These are phyloP conservation scores for Cinnamomum micranthum DNA, from an alignment of 164 flowering plant species.

Conservation along the genomic window DNA sequence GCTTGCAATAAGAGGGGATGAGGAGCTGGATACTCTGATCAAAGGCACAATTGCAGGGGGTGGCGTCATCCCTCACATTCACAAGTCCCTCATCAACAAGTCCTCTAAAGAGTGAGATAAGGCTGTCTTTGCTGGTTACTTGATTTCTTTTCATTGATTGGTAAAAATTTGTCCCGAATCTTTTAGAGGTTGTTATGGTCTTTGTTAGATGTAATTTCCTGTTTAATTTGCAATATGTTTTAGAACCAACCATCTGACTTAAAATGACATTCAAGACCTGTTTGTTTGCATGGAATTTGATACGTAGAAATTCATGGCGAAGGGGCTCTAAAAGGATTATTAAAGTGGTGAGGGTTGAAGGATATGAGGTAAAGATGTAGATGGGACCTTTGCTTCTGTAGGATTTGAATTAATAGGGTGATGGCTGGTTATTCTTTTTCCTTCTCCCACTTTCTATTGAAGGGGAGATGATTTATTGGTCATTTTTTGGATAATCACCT, in stretches of 20 bases:
- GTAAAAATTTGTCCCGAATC: neutral
- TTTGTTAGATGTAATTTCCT: neutral
- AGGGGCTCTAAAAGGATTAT: too few relatives aligned
- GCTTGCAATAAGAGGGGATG: conserved; percentile 97
- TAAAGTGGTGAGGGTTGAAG: too few relatives aligned
- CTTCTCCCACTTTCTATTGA: too few relatives aligned
- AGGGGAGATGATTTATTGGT: too few relatives aligned
- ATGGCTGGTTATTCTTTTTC: too few relatives aligned
- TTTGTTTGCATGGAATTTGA: too few relatives aligned
- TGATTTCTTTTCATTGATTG: neutral
- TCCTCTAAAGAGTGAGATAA: conserved; percentile 61
- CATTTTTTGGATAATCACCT: too few relatives aligned
- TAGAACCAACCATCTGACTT: neutral
- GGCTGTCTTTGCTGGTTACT: neutral
- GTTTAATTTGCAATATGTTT: neutral
- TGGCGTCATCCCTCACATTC: conserved; percentile 95
- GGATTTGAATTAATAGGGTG: too few relatives aligned
- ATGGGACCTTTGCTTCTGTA: too few relatives aligned
- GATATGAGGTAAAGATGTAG: too few relatives aligned
- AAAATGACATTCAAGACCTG: too few relatives aligned
- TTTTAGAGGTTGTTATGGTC: neutral
- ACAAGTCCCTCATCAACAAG: conserved; percentile 95
- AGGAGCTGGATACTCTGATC: conserved; percentile 93
- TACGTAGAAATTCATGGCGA: too few relatives aligned
- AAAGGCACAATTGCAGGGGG: conserved; percentile 96